Evolutionary conservation across 2,329 filamentous ascomycete species (phyloP).

Genomic region (Trichoderma sp.): DNA sequence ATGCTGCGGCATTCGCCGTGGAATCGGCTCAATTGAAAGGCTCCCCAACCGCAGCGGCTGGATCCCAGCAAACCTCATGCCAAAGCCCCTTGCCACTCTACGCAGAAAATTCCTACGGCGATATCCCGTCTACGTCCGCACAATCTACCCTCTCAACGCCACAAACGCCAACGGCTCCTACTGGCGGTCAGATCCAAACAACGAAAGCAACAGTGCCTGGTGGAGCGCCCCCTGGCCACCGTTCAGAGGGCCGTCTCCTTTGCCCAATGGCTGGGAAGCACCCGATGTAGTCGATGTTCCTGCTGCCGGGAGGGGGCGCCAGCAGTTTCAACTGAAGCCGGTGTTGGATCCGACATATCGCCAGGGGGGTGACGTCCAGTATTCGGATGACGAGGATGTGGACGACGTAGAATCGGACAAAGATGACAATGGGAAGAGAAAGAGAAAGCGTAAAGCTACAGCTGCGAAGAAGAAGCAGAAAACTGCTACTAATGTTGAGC

Average conservation of each 20-base stretch:
- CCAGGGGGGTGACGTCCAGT: constrained; percentile 30
- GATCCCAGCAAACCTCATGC: constrained; percentile 34
- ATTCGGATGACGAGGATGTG: constrained; percentile 32
- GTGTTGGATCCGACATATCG: constrained; percentile 32
- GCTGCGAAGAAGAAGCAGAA: neutral
- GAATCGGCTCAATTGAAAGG: constrained; percentile 25
- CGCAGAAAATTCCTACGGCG: constrained; percentile 34
- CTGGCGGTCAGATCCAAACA: constrained; percentile 42
- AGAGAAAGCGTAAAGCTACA: constrained; percentile 1
- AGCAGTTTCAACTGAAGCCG: constrained; percentile 12
- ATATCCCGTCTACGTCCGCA: constrained; percentile 38
- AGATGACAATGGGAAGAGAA: constrained; percentile 20
- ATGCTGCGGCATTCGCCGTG: constrained; percentile 38
- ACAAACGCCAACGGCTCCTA: constrained; percentile 30
- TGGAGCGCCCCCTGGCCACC: constrained; percentile 40
- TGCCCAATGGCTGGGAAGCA: constrained; percentile 33
- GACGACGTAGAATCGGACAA: constrained; percentile 29
- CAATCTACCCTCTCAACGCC: constrained; percentile 37
- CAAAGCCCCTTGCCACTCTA: constrained; percentile 30
- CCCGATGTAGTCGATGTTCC: constrained; percentile 29
- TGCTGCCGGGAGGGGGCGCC: neutral
- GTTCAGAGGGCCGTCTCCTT: constrained; percentile 32
- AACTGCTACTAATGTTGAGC: neutral
- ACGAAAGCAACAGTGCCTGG: constrained; percentile 35
- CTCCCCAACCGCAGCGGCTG: constrained; percentile 44